Evolutionary conservation across 495 filamentous ascomycete species (phyloP), one percentile per base, ranked within the genome.

Genomic region (Penicillium chermesinum): DNA sequence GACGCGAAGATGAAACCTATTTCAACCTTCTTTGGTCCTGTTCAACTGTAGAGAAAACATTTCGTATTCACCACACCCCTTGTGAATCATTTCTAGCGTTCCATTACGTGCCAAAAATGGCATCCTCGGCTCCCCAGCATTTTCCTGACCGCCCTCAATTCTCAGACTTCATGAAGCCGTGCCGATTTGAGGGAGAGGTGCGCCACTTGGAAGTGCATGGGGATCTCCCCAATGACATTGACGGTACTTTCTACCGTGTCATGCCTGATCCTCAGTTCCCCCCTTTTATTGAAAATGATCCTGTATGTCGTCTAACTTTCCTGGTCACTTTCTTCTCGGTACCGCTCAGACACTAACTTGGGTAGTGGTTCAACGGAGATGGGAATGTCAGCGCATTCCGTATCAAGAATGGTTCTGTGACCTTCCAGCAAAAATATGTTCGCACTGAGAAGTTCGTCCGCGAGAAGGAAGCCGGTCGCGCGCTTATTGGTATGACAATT

Each of bases 351-450:
- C n/a, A n/a, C n/a, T n/a, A n/a, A n/a, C n/a, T 33, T 38, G 18
- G 18, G 20, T n/a, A 60, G 54, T 60, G 57, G 50, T 60, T 63
- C 22, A 56, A 61, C 17, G 61, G 61, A 0, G 61, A 63, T 57
- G 72, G 72, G 1, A 65, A 65, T 36, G 74, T 84, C 0, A 71
- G 68, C 12, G 79, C 79, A 1, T 77, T 84, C 46, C 57, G 66
- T 2, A 74, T 84, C 44, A 39, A 67, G 37, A 54, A 72, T 36
- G 79, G 78, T 1, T 66, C 61, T 30, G 73, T 73, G 16, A 62
- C 69, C 55, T 72, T 80, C 55, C 65, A 72, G 49, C 74, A 78
- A 49, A 64, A 69, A 19, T 81, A 79, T 46, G 78, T 81, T 17
- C 59, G 61, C 13, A 82, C 79, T 0, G 77, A 80, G 38, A 67